phyloP scores from a whole-genome alignment of 1,139 yeast species.

The Suhomyces chickasaworum region DNA sequence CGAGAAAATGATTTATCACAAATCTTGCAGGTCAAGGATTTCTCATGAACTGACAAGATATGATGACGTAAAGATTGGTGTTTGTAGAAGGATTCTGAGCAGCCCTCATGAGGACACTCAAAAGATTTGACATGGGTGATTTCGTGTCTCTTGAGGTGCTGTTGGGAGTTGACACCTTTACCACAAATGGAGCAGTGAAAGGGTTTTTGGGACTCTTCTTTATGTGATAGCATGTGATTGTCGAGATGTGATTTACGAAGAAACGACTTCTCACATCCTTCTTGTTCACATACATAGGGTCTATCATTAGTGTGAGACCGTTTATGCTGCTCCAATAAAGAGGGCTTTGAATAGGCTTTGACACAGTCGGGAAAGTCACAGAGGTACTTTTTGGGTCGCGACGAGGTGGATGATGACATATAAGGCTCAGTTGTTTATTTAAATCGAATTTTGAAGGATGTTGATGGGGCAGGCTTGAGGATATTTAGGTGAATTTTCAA shows the following conservation, averaged over 20 bases:
- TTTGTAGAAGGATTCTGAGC: conserved; percentile 70
- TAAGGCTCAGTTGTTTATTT: neutral
- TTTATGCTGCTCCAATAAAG: conserved; percentile 78
- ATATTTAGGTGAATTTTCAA: neutral
- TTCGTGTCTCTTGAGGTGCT: conserved; percentile 82
- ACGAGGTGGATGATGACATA: conserved; percentile 10
- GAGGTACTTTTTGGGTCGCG: conserved; percentile 49
- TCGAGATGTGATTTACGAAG: conserved; percentile 76
- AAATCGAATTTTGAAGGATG: neutral
- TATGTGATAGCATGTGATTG: conserved; percentile 70
- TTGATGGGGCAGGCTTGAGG: neutral
- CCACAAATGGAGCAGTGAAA: conserved; percentile 75
- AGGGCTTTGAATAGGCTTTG: conserved; percentile 80
- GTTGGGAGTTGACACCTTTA: conserved; percentile 79
- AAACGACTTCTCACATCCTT: conserved; percentile 65
- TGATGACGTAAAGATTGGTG: conserved; percentile 82
- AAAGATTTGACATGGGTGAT: conserved; percentile 75
- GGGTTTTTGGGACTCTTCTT: conserved; percentile 58
- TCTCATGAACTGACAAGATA: conserved; percentile 61
- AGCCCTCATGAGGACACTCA: conserved; percentile 60
- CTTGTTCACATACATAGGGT: conserved; percentile 64
- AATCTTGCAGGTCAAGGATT: conserved; percentile 51
- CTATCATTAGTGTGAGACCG: conserved; percentile 78
- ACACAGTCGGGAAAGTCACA: conserved; percentile 69
- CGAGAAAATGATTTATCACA: conserved; percentile 63